Base-by-base conservation (phyloP, 1,284 basidiomycete genomes). In the Sphagnurus paluster region DNA sequence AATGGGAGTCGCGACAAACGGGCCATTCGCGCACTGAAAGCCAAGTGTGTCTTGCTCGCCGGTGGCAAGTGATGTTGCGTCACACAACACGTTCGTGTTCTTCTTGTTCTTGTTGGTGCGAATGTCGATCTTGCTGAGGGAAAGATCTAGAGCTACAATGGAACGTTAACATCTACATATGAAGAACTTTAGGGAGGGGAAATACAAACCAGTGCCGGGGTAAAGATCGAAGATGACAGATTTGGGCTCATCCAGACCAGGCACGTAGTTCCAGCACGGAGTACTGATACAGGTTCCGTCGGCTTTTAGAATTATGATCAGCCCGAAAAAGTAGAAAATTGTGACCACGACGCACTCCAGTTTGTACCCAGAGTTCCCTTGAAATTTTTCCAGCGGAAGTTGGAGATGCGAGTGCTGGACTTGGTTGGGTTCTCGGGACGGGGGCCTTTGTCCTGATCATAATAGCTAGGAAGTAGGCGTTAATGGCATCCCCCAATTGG, bases 341-440 rank as follows among this genome's bases (percentile, higher is more conserved):
- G 21, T 11, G 11, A 25, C 23, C 16, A 5, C 13, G 23, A 59
- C 65, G 26, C 42, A 68, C 70, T 69, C 65, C 65, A 69, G 56
- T 67, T 72, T n/a, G 62, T 63, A 26, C 65, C 66, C 24, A 73
- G 63, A 6, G 58, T 61, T 10, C 74, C 74, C 14, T 60, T 62
- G 56, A 75, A 72, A 57, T 76, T 74, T 38, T 61, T 64, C 54
- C 61, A 72, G 7, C 47, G 50, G 51, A 72, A 60, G 46, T 68
- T 68, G 16, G 62, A 64, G 25, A 72, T 57, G 24, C 55, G 57
- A 6, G 71, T 73, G 52, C 66, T 68, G 11, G 59, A 65, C 13
- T 67, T 61, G 48, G 64, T 64, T 11, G 63, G 57, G 49, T 67
- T 67, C 26, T 55, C 56, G 5, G 69, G 68, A 8, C 63, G 57